Evolutionary conservation across 2,329 filamentous ascomycete species (phyloP), one percentile per base, ranked within the genome.

Genomic region (Phialophora expanda): DNA sequence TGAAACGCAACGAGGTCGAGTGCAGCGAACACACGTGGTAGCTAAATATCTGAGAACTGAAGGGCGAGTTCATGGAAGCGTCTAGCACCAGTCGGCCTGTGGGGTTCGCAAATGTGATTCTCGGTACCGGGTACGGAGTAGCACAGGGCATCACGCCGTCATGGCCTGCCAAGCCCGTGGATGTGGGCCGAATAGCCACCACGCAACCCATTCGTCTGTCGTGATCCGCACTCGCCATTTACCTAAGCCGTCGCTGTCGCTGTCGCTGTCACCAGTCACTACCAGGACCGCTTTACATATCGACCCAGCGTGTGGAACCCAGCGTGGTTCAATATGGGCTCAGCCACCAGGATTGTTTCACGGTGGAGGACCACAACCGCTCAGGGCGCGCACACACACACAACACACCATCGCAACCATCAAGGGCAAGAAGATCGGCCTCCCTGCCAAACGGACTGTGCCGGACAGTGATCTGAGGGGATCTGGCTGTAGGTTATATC

Each of bases 381-480:
- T 34, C 32, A 4, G 32, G 9, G 30, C 1, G 30, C 8, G 30
- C 1, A 32, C 54, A 8, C 55, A 92, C 87, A 90, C 88, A 0
- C 95, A 54, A 92, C 87, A 90, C 88, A 0, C 95, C 92, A 0
- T 55, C 24, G 51, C 88, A 0, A 95, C 91, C 0, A 87, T 95
- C 68, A 95, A 94, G 74, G 78, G 91, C 56, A 95, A 95, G 76
- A 95, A 95, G 77, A 91, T 95, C 3, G 92, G 95, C 76, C 73
- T 95, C 59, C 91, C 91, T 0, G 89, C 95, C 32, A 95, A 95
- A 79, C 89, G 91, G 74, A 95, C 95, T 69, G 88, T 95, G 0
- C 92, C 86, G 0, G 91, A 91, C 0, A 87, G 88, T 71, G 85
- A 80, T 26, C 86, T 95, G 74, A 92, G 90, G 77, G 86, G 90